Evolutionary conservation across 83 land plant species (phyloP).

Genomic region (Picea abies): DNA sequence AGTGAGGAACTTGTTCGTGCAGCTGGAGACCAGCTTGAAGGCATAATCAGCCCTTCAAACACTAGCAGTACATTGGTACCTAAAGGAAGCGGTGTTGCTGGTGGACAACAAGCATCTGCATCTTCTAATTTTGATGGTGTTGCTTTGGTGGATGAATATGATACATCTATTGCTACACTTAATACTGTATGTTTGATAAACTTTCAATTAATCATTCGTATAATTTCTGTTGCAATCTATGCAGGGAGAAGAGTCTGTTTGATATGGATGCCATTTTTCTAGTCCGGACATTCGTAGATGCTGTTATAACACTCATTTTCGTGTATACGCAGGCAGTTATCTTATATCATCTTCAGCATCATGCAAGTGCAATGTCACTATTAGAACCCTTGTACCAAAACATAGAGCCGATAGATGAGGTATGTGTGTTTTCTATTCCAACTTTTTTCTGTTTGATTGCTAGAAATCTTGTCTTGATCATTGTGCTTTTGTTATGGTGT

Average conservation of each 20-base stretch:
- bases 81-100: slow-evolving; percentile 29
- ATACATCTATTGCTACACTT: slow-evolving; percentile 72
- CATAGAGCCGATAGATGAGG: slow-evolving; percentile 96
- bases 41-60: slow-evolving; percentile 27
- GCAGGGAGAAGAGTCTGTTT: too few species aligned
- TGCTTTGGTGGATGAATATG: slow-evolving; percentile 75
- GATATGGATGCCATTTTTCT: neutral
- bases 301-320: slow-evolving; percentile 16
- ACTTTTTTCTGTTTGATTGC: neutral
- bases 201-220: neutral
- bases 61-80: slow-evolving; percentile 29
- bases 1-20: slow-evolving; percentile 82
- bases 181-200: slow-evolving; percentile 66
- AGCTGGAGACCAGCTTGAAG: slow-evolving; percentile 71
- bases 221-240: too few species aligned
- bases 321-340: slow-evolving; percentile 63
- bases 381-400: slow-evolving; percentile 84
- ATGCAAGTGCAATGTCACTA: slow-evolving; percentile 69
- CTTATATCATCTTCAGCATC: slow-evolving; percentile 83
- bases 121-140: slow-evolving; percentile 31
- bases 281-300: slow-evolving; percentile 1
- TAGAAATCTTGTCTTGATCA: neutral
- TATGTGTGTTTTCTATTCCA: slow-evolving; percentile 10
- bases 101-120: slow-evolving; percentile 32
- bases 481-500: neutral